Evolutionary conservation across 345 rosid species (phyloP), one percentile per base, ranked within the genome.

Genomic region (Raphanus sativus): DNA sequence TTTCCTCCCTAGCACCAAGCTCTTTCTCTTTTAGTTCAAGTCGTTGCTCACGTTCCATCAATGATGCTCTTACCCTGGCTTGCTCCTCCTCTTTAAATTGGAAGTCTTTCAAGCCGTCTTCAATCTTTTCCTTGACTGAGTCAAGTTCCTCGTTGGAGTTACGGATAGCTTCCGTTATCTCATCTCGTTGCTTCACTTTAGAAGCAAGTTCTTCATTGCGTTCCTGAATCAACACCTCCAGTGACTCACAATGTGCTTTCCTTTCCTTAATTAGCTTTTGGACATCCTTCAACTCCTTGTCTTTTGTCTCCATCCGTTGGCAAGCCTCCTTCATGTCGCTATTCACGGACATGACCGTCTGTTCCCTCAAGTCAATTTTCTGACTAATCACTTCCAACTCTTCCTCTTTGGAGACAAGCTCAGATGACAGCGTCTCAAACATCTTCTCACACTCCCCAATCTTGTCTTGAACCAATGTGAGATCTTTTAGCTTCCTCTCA

Each of bases 1-100:
- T 75, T 69, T 12, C 52, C 30, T 60, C 40, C 12, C 70, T 73
- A 62, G 42, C 68, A 59, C 33, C 62, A 11, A 68, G 66, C 26
- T 81, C 76, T 67, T 77, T 81, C 81, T 80, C 76, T 70, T 82
- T 77, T 28, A 33, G 16, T 62, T 42, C 78, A 62, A 83, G 56
- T 40, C 69, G 40, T 61, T 69, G 25, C 42, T 26, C 38, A 24
- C 55, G 73, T 62, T 69, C 71, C 28, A 63, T 50, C 60, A 80
- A 26, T 28, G 80, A 77, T 69, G 33, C 60, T 79, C 48, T 28
- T 2, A 79, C n/a, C 32, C 34, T 68, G 75, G 5, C 74, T 38
- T 65, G 32, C 7, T 65, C 50, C 48, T 67, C 54, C 73, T 80
- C 83, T 77, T 71, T 81, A 67, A 30, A n/a, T n/a, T 81, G 59